These are phyloP conservation scores for Dendrothele bispora DNA, from an alignment of 768 basidiomycete species.

Conservation along the genomic window DNA sequence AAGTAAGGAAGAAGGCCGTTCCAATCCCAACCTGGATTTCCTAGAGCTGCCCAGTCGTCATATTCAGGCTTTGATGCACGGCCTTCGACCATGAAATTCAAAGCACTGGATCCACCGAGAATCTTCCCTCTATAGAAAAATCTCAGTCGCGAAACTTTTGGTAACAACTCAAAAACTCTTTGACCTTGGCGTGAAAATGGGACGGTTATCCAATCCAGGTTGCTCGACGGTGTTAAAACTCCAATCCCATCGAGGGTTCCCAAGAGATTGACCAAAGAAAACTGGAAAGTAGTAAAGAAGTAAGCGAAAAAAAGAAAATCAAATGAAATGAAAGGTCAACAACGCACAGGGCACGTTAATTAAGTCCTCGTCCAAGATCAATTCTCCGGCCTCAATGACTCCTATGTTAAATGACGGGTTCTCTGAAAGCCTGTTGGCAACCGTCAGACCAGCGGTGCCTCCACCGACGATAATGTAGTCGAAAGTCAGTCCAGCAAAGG, in stretches of 20 bases:
- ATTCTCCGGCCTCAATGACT: conserved; percentile 19
- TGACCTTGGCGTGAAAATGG: neutral
- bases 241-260: conserved; percentile 18
- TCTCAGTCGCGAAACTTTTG: too few species aligned
- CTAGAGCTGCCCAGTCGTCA: conserved; percentile 17
- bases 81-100: conserved; percentile 20
- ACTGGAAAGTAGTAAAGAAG: neutral
- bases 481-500: neutral
- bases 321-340: neutral
- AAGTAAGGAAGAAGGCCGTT: conserved; percentile 6
- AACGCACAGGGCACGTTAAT: conserved; percentile 16
- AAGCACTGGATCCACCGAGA: conserved; percentile 16
- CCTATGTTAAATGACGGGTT: conserved; percentile 13
- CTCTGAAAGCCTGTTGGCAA: conserved; percentile 14
- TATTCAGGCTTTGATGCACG: conserved; percentile 20
- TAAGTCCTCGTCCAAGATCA: conserved; percentile 13
- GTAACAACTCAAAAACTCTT: neutral
- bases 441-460: conserved; percentile 18
- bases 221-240: conserved; percentile 13
- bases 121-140: conserved; percentile 18
- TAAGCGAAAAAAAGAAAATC: neutral
- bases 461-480: conserved; percentile 6
- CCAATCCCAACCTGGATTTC: conserved; percentile 11
- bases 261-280: conserved; percentile 10
- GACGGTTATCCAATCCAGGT: conserved; percentile 1